phyloP scores from a whole-genome alignment of 352 stramenopile genomes.

The Pythium insidiosum region DNA sequence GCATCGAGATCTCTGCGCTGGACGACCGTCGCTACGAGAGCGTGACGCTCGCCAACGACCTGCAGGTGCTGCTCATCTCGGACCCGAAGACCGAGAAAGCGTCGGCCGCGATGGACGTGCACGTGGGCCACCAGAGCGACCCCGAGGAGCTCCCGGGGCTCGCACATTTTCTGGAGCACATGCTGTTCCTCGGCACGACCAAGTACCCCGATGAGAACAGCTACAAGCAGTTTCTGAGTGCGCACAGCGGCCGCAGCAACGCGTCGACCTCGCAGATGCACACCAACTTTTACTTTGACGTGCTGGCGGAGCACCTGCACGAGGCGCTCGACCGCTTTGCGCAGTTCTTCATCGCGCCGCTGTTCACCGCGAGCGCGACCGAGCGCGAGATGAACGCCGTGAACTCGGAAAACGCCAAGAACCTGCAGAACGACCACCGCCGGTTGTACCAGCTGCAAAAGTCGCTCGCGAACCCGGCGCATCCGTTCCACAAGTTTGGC shows the following conservation, averaged over 20 bases:
- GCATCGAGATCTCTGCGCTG: constrained; percentile 54
- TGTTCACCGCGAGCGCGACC: constrained; percentile 88
- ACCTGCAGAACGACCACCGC: constrained; percentile 90
- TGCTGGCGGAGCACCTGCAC: constrained; percentile 67
- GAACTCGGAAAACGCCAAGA: constrained; percentile 96
- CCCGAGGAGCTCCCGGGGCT: constrained; percentile 78
- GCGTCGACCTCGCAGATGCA: constrained; percentile 94
- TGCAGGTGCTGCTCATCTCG: constrained; percentile 81
- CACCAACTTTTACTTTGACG: constrained; percentile 97
- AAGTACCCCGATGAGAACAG: constrained; percentile 96
- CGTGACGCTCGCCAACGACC: constrained; percentile 36
- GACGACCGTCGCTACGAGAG: constrained; percentile 57
- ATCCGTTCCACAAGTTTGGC: constrained; percentile 89
- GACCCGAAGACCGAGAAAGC: constrained; percentile 90
- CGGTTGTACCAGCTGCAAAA: constrained; percentile 83
- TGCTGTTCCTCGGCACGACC: constrained; percentile 95
- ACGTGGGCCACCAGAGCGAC: constrained; percentile 92
- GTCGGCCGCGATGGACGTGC: constrained; percentile 92
- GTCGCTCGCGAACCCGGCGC: constrained; percentile 47
- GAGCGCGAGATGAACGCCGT: constrained; percentile 95
- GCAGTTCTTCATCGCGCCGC: constrained; percentile 96
- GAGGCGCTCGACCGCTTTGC: constrained; percentile 94
- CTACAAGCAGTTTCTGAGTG: constrained; percentile 90
- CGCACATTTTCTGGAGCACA: constrained; percentile 94
- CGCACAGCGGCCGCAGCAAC: constrained; percentile 93